Evolutionary conservation across 169 alveolate species (phyloP), one percentile per base, ranked within the genome.

Genomic region (Cryptosporidium ryanae): DNA sequence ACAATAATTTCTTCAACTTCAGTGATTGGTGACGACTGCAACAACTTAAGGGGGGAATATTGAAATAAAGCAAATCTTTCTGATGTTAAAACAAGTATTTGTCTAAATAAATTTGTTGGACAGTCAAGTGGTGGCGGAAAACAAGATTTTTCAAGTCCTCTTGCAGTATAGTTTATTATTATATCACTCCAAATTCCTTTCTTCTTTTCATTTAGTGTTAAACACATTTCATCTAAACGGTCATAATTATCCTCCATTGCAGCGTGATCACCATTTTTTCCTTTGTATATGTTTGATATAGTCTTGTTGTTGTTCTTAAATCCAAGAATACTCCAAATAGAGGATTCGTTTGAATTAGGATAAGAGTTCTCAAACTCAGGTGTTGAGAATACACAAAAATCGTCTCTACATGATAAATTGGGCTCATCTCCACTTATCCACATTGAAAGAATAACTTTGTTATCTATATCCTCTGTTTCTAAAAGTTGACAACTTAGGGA

Each of bases 121-220:
- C 76, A 76, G 31, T 76, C 87, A 7, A 76, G 71, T n/a, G 87
- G 87, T n/a, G 87, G 87, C 12, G 87, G 87, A 61, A 76, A 76
- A 59, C 87, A 76, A n/a, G 87, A 76, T 23, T 55, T 59, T 34
- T 76, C 87, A 25, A 76, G 71, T 12, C 87, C 87, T 29, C 87
- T 55, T 57, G 87, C 68, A 21, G 87, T 76, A 23, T 59, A 76
- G 34, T 76, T 76, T 2, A 76, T 76, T 13, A 76, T 70, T 57
- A 76, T 59, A 43, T 76, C 87, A 76, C 87, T 76, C 87, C 87
- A 76, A 38, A 76, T 59, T 57, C 64, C 49, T 15, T 61, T 61
- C 59, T 76, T 76, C 38, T 38, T 76, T n/a, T 76, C 87, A 43
- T 46, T 4, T 23, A 38, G 23, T 34, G 87, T 59, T 61, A 76